phyloP scores from a whole-genome alignment of 2,329 filamentous ascomycete genomes.

The Diaporthe ilicicola region DNA sequence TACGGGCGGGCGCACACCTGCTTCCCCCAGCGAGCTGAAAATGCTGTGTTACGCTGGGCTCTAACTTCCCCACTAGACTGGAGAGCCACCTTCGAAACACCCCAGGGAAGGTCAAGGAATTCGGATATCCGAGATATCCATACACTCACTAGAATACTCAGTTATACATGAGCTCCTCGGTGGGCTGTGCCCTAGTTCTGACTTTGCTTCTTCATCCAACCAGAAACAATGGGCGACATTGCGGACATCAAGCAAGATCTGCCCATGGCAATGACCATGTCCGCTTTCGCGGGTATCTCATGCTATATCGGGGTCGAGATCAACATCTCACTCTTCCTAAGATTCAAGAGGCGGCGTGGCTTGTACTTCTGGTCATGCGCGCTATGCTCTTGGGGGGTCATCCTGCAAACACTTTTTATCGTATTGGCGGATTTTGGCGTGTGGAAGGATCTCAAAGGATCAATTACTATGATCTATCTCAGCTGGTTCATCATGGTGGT shows the following conservation, averaged over 20 bases:
- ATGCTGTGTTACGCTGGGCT: too few species aligned
- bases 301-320: conserved; percentile 45
- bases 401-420: conserved; percentile 43
- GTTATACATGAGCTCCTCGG: neutral
- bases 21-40: too few species aligned
- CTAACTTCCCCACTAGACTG: too few species aligned
- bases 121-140: neutral
- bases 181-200: neutral
- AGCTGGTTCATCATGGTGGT: conserved; percentile 44
- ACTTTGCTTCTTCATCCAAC: neutral
- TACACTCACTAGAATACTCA: neutral
- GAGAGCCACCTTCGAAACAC: too few species aligned
- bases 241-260: conserved; percentile 35
- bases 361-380: conserved; percentile 45
- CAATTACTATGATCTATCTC: conserved; percentile 41
- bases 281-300: conserved; percentile 47
- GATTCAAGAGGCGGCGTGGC: conserved; percentile 43
- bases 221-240: conserved; percentile 3
- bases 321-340: conserved; percentile 41
- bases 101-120: too few species aligned
- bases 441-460: conserved; percentile 32
- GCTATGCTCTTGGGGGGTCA: conserved; percentile 41
- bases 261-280: conserved; percentile 45
- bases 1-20: too few species aligned
- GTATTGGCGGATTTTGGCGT: conserved; percentile 43